phyloP scores from a whole-genome alignment of 192 early-diverging fungal species.

The Umbelopsis ramanniana region DNA sequence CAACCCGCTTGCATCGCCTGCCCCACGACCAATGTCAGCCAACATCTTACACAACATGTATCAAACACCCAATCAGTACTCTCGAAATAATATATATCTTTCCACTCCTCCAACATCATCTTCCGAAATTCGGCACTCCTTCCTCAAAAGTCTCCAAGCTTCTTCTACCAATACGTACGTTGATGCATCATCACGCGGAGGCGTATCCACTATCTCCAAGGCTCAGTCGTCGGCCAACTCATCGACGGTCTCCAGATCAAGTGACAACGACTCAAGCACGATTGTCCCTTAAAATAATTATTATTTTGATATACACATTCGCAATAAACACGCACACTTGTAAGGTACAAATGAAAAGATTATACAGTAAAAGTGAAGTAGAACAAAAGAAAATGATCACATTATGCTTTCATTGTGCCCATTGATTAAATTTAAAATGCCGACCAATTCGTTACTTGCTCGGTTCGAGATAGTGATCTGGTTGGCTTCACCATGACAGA shows the following conservation, averaged over 20 bases:
- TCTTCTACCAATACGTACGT: not conserved
- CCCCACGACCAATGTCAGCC: not conserved
- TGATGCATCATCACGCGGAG: not conserved
- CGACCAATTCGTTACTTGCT: not conserved
- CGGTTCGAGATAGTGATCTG: not conserved
- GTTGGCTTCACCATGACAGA: slow-evolving; percentile 3
- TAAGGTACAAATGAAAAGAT: not conserved
- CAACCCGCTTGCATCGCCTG: not conserved
- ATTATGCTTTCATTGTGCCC: not conserved
- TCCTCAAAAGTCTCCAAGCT: slow-evolving; percentile 1
- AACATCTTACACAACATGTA: not conserved
- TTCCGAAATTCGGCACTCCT: slow-evolving; percentile 5
- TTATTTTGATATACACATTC: not conserved
- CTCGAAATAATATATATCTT: not conserved
- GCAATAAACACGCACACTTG: not conserved
- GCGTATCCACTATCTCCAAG: not conserved
- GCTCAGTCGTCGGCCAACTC: not conserved
- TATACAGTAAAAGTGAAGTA: too few relatives aligned
- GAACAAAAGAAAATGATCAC: not conserved
- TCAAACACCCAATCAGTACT: not conserved
- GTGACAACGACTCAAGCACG: slow-evolving; percentile 10
- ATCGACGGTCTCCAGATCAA: not conserved
- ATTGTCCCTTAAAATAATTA: slow-evolving; percentile 1
- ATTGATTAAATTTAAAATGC: not conserved
- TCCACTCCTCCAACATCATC: slow-evolving; percentile 8